A percentile compares a stretch with the other conserved stretches of the same genome.
Conservation (phyloP, 1,139 yeast genomes). For the Hansenula sp. region DNA sequence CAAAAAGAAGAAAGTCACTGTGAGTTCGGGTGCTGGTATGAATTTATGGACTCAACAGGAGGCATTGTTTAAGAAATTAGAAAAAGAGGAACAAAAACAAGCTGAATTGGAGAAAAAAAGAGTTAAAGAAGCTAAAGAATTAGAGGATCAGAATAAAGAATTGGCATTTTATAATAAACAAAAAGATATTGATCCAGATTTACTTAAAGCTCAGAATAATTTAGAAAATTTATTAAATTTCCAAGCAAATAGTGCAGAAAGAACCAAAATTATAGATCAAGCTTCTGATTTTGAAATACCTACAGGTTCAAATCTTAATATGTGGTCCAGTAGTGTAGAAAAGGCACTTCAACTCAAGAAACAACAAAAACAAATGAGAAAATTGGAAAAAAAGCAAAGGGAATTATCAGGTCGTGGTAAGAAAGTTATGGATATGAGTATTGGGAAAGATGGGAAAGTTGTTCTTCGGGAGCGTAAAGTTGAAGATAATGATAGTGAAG, state of each 20-base stretch:
- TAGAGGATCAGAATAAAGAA: slow-evolving; percentile 34
- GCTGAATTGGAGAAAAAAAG: slow-evolving; percentile 28
- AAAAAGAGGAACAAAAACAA: slow-evolving; percentile 28
- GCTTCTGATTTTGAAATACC: slow-evolving; percentile 81
- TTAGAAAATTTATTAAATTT: slow-evolving; percentile 69
- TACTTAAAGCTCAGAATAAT: slow-evolving; percentile 64
- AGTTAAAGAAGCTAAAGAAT: slow-evolving; percentile 35
- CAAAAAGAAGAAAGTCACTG: slow-evolving; percentile 31
- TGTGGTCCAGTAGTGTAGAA: slow-evolving; percentile 89
- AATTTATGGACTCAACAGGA: slow-evolving; percentile 70
- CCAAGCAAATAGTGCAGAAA: slow-evolving; percentile 83
- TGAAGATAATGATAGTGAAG: slow-evolving; percentile 22
- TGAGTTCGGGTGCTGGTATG: slow-evolving; percentile 54
- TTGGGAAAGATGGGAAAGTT: slow-evolving; percentile 75
- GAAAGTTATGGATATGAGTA: slow-evolving; percentile 70
- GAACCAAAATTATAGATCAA: slow-evolving; percentile 89
- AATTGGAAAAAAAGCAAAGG: slow-evolving; percentile 53
- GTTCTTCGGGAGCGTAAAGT: slow-evolving; percentile 28
- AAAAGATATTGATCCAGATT: slow-evolving; percentile 44
- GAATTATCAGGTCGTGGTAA: slow-evolving; percentile 69
- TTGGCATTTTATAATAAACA: slow-evolving; percentile 31
- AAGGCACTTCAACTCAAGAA: slow-evolving; percentile 76
- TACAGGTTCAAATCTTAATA: slow-evolving; percentile 42
- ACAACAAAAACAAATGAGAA: slow-evolving; percentile 71
- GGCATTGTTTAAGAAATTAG: slow-evolving; percentile 49